A percentile compares a stretch with the other conserved stretches of the same genome.
Evolutionary conservation across 495 filamentous ascomycete species (phyloP).

Genomic region (Penicillium daleae): DNA sequence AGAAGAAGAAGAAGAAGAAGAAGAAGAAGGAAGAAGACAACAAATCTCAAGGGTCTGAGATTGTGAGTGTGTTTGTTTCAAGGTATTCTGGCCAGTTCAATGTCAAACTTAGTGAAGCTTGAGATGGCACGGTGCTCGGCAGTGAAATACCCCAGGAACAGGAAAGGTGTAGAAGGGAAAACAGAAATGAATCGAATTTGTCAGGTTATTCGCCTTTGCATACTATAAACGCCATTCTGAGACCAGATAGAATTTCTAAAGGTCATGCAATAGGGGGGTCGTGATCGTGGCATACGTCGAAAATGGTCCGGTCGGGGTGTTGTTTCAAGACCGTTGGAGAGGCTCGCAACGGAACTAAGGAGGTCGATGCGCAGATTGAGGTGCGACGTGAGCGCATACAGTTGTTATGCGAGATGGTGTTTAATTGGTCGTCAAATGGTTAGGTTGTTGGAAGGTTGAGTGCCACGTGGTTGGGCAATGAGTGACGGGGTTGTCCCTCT

Average conservation of each 20-base stretch:
- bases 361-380: slow-evolving; percentile 12
- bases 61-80: not conserved
- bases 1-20: too few species aligned
- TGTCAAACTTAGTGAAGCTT: not conserved
- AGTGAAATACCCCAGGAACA: not conserved
- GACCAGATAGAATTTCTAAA: slow-evolving; percentile 45
- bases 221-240: slow-evolving; percentile 51
- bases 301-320: slow-evolving; percentile 38
- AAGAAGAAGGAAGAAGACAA: not conserved
- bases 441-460: not conserved
- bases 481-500: slow-evolving; percentile 1
- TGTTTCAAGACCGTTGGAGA: slow-evolving; percentile 26
- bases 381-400: slow-evolving; percentile 16
- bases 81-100: not conserved
- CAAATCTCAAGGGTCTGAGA: not conserved
- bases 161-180: not conserved
- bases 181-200: slow-evolving; percentile 18
- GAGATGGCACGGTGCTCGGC: not conserved
- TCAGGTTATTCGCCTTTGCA: slow-evolving; percentile 40
- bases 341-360: slow-evolving; percentile 21
- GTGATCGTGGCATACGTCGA: slow-evolving; percentile 52
- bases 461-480: not conserved
- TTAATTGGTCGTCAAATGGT: slow-evolving; percentile 13
- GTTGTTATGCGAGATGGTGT: slow-evolving; percentile 14
- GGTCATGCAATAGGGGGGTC: slow-evolving; percentile 54